A percentile compares a stretch with the other conserved stretches of the same genome.
Conservation (phyloP, 2,329 filamentous ascomycete genomes). For the Cadophora sp. region DNA sequence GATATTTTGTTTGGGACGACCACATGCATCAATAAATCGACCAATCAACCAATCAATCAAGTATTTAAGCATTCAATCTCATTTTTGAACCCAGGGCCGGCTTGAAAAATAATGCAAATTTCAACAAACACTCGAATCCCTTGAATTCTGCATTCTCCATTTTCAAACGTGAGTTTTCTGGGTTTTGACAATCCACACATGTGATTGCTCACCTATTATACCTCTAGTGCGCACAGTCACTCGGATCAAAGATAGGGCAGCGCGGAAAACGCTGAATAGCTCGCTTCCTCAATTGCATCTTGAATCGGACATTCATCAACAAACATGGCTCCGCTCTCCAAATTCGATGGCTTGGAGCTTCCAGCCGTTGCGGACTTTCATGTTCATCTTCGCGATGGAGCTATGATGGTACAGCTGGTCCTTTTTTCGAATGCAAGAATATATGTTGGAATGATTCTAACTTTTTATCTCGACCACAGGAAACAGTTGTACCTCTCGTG, state of each 20-base stretch:
- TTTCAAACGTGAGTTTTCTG: not conserved
- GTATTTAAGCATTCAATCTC: too few relatives aligned
- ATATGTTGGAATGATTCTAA: not conserved
- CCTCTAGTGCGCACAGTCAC: not conserved
- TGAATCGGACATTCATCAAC: not conserved
- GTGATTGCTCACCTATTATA: not conserved
- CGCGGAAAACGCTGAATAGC: not conserved
- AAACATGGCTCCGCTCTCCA: slow-evolving; percentile 23
- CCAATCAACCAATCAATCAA: not conserved
- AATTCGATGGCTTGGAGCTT: slow-evolving; percentile 54
- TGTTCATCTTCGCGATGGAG: slow-evolving; percentile 60
- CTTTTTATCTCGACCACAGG: slow-evolving; percentile 37
- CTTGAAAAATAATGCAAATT: not conserved
- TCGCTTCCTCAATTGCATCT: not conserved
- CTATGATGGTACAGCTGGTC: slow-evolving; percentile 1
- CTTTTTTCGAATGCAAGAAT: too few relatives aligned
- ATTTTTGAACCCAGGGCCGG: too few relatives aligned
- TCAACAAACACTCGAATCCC: not conserved
- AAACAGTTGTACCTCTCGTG: slow-evolving; percentile 60
- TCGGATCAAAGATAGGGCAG: not conserved
- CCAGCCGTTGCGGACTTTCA: slow-evolving; percentile 67
- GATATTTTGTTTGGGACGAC: not conserved
- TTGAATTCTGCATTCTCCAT: not conserved
- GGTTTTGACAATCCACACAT: not conserved
- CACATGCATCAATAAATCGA: too few relatives aligned